Conservation (phyloP, 2,329 filamentous ascomycete genomes). For the Ophiostoma perfectum region DNA sequence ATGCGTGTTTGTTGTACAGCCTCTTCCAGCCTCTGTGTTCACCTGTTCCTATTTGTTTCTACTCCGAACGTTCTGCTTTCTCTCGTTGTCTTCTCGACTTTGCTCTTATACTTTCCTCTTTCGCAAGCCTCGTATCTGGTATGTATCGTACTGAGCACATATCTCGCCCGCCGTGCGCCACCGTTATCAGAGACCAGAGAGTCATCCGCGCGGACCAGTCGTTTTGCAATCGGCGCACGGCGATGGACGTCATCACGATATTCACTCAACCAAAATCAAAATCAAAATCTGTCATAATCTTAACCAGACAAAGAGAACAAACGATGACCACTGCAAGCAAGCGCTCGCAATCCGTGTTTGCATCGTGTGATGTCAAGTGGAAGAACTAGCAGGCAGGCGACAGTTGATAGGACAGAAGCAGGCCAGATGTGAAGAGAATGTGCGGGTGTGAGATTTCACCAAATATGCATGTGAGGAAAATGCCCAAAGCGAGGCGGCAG, state of each 20-base stretch:
- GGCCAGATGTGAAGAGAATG: too few species aligned
- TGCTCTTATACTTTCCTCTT: not conserved
- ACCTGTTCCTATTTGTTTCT: not conserved
- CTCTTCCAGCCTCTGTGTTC: not conserved
- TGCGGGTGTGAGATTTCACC: too few species aligned
- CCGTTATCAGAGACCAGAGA: not conserved
- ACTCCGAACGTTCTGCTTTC: too few species aligned
- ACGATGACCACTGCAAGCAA: not conserved
- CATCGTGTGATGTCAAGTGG: slow-evolving; percentile 5
- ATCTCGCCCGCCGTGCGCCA: slow-evolving; percentile 5
- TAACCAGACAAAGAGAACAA: not conserved
- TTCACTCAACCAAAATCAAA: not conserved
- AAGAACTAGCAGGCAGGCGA: not conserved
- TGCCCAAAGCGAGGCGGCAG: not conserved
- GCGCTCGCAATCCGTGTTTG: not conserved
- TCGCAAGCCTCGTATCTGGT: not conserved
- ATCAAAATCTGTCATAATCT: not conserved
- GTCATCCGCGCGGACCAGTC: not conserved
- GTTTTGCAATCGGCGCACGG: not conserved
- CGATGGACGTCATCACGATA: not conserved
- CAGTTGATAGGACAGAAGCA: not conserved
- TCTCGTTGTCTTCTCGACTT: too few species aligned
- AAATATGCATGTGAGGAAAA: not conserved
- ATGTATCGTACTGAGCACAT: too few species aligned
- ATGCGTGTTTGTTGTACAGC: not conserved